A percentile compares a stretch with the other conserved stretches of the same genome.
Conservation (phyloP, 1,284 basidiomycete species). For the Ganoderma leucocontextum region DNA sequence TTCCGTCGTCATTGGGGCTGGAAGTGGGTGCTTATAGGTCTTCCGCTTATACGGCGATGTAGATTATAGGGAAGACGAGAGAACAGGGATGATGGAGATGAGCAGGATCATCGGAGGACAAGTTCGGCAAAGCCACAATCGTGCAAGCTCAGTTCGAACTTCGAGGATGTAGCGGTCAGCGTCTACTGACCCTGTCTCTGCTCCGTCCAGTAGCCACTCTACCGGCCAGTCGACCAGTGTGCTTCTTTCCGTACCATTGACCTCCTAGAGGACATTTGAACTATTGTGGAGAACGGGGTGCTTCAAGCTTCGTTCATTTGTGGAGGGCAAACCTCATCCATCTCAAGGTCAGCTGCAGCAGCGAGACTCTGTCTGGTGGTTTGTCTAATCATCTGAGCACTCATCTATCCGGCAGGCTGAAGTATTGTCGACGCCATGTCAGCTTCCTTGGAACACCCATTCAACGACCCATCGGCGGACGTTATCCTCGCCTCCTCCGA, state of each 20-base stretch:
- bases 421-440: neutral
- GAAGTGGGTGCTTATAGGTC: neutral
- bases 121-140: neutral
- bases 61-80: neutral
- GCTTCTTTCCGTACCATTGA: too few relatives aligned
- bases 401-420: neutral
- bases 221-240: too few relatives aligned
- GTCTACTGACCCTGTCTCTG: too few relatives aligned
- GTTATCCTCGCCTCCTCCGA: constrained; percentile 47
- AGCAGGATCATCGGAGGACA: neutral
- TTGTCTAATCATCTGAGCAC: neutral
- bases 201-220: too few relatives aligned
- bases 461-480: constrained; percentile 19
- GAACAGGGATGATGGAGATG: too few relatives aligned
- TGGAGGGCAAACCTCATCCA: neutral
- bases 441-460: neutral
- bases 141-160: too few relatives aligned
- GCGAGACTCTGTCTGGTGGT: neutral
- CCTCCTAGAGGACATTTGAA: too few relatives aligned
- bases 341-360: neutral
- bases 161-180: too few relatives aligned
- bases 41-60: neutral
- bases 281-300: too few relatives aligned
- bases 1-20: neutral
- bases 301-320: too few relatives aligned